Evolutionary conservation across 495 filamentous ascomycete genomes (phyloP).

Genomic region (Penicillium maclennaniae): DNA sequence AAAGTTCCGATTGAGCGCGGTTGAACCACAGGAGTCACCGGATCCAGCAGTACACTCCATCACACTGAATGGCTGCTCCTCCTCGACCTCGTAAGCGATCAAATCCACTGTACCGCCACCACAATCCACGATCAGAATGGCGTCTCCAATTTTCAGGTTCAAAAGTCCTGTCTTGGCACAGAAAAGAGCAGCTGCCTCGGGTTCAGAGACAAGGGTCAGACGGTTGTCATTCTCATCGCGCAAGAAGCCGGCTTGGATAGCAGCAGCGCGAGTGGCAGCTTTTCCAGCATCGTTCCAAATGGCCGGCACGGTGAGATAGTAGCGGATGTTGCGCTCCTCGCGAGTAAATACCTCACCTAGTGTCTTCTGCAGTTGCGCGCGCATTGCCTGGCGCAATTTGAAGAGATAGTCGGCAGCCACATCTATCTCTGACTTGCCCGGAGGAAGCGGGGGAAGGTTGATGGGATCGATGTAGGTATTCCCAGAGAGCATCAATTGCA

Average conservation of each 20-base stretch:
- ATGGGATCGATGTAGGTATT: constrained; percentile 82
- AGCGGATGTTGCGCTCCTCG: constrained; percentile 74
- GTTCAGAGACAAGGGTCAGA: constrained; percentile 70
- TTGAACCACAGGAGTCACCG: constrained; percentile 74
- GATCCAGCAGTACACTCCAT: constrained; percentile 75
- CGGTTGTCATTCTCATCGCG: constrained; percentile 75
- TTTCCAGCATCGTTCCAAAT: constrained; percentile 83
- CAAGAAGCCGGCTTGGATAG: constrained; percentile 73
- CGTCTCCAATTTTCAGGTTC: constrained; percentile 72
- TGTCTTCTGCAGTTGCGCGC: constrained; percentile 70
- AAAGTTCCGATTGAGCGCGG: constrained; percentile 77
- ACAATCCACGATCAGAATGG: constrained; percentile 75
- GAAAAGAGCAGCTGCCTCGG: constrained; percentile 75
- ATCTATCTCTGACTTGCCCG: constrained; percentile 76
- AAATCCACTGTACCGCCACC: constrained; percentile 78
- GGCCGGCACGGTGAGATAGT: constrained; percentile 72
- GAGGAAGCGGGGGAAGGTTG: constrained; percentile 72
- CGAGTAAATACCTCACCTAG: constrained; percentile 73
- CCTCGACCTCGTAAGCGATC: constrained; percentile 78
- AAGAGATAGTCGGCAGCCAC: constrained; percentile 78
- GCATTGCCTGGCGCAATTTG: constrained; percentile 74
- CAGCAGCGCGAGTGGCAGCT: constrained; percentile 70
- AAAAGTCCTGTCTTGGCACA: constrained; percentile 74
- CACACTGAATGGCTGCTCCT: constrained; percentile 73
- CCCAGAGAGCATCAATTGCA: constrained; percentile 75